phyloP scores from a whole-genome alignment of 768 basidiomycete genomes.

The Suillus hirtellus region DNA sequence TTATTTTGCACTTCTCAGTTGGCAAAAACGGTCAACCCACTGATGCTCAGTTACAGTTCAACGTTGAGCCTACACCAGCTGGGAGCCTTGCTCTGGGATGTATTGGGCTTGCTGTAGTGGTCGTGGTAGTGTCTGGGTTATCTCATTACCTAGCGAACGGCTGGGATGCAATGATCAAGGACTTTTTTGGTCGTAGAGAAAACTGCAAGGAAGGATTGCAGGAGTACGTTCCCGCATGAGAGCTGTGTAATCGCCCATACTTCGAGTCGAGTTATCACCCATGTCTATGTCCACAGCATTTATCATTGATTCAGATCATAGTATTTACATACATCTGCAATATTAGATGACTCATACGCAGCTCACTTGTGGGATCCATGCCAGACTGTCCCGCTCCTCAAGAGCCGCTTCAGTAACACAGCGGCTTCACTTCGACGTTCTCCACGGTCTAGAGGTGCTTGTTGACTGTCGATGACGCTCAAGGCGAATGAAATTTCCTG shows the following conservation, averaged over 20 bases:
- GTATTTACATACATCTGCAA: not conserved
- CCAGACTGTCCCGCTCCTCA: not conserved
- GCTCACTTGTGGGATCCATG: not conserved
- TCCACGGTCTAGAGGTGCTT: too few relatives aligned
- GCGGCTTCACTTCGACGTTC: not conserved
- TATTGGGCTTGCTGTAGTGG: not conserved
- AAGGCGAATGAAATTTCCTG: not conserved
- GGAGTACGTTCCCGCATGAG: constrained; percentile 8
- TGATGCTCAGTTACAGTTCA: constrained; percentile 6
- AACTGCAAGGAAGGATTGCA: not conserved
- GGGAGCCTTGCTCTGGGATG: constrained; percentile 12
- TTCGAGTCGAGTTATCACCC: not conserved
- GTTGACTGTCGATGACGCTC: not conserved
- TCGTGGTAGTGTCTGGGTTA: not conserved
- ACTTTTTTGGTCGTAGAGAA: constrained; percentile 6
- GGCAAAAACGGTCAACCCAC: constrained; percentile 4
- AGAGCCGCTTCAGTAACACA: not conserved
- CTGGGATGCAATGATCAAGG: constrained; percentile 8
- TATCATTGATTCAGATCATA: not conserved
- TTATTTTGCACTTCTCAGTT: constrained; percentile 6
- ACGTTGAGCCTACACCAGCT: constrained; percentile 10
- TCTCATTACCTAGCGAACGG: constrained; percentile 3
- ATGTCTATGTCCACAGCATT: not conserved
- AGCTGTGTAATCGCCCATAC: not conserved
- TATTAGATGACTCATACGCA: not conserved